Evolutionary conservation across 2,329 filamentous ascomycete genomes (phyloP).

Genomic region (Talaromyces sp.): DNA sequence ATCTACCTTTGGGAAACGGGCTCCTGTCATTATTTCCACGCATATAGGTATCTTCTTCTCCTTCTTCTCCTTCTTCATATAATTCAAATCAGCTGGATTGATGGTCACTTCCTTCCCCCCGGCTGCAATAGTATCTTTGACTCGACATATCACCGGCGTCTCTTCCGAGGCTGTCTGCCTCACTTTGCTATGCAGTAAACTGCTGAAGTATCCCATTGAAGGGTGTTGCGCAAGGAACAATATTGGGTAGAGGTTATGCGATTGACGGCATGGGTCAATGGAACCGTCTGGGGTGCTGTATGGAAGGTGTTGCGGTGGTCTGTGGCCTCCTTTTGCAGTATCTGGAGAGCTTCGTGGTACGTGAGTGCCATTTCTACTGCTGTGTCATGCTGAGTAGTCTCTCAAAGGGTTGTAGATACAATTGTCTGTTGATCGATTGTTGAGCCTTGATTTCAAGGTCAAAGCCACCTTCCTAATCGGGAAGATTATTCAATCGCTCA

Average conservation of each 20-base stretch:
- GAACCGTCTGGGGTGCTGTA: not conserved
- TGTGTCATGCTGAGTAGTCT: not conserved
- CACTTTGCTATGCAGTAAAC: constrained; percentile 25
- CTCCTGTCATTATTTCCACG: constrained; percentile 30
- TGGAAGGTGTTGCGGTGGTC: not conserved
- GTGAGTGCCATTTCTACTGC: not conserved
- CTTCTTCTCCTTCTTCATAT: no score
- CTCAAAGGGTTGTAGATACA: not conserved
- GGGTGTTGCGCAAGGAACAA: constrained; percentile 17
- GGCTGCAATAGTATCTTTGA: constrained; percentile 19
- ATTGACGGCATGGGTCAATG: not conserved
- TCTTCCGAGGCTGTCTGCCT: constrained; percentile 19
- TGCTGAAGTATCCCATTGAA: constrained; percentile 25
- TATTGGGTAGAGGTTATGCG: constrained; percentile 6
- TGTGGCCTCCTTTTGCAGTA: not conserved
- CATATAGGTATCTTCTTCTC: constrained; percentile 17
- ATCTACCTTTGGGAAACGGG: constrained; percentile 21
- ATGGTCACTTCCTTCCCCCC: constrained; percentile 16
- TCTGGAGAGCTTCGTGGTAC: not conserved
- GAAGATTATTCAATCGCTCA: not conserved
- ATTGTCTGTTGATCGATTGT: not conserved
- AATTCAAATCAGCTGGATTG: not conserved
- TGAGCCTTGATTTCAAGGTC: not conserved
- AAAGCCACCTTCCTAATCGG: not conserved
- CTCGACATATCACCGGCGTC: constrained; percentile 18